Base-by-base conservation (phyloP, 495 filamentous ascomycete genomes). In the Penicillium roqueforti region DNA sequence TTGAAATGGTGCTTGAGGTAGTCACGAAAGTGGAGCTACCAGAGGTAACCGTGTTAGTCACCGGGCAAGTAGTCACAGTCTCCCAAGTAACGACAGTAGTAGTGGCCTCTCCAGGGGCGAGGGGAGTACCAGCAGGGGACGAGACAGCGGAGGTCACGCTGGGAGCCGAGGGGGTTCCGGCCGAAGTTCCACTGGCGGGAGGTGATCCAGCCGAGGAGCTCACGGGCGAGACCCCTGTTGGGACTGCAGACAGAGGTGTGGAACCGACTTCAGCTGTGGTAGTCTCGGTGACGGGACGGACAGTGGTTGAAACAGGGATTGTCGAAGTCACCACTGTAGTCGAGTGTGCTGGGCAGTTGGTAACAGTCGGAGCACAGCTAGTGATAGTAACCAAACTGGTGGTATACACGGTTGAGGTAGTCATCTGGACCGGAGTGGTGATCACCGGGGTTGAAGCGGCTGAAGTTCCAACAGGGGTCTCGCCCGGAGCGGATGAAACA, bases 331-430 rank as follows among this genome's bases (percentile, higher is more conserved):
- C 74, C 2, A 82, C 76, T 23, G 69, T 73, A 55, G 71, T 80
- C 48, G 67, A 82, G 20, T 65, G 54, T 34, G 63, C 79, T 5
- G 83, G 83, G 70, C 84, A 87, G 61, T 82, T 66, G 48, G 78
- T 81, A n/a, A 86, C 77, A 6, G 68, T 76, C 1, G 83, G 64
- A 7, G 75, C 74, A 62, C 82, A 86, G 52, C 75, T 78, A 3
- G 79, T 82, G 60, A 84, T 70, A 6, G 84, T 85, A 52, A 79
- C 70, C 58, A 76, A 70, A 47, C 72, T 77, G 9, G 83, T 87
- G 14, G 74, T 68, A 65, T 76, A 84, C 16, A 85, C 70, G 38
- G 84, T 85, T 8, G 82, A 85, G 23, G 78, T 81, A 47, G 80
- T 83, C 61, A 72, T 57, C 54, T 53, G 37, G 40, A 57, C 31